Base-by-base conservation (phyloP, 2,329 filamentous ascomycete genomes). In the Trichoderma arundinaceum region DNA sequence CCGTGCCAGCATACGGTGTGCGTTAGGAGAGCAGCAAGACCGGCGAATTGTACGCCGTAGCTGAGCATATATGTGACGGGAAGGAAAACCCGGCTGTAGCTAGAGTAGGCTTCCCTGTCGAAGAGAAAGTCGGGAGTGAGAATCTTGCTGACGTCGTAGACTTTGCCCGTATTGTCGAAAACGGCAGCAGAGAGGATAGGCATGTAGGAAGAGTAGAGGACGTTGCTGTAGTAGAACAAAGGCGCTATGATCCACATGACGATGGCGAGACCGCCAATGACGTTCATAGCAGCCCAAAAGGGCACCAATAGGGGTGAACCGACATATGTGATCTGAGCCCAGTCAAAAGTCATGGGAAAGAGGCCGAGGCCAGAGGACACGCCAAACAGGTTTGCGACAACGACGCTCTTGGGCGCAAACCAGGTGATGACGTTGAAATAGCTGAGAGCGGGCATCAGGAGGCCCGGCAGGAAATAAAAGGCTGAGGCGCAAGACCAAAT, bases 351-450 rank as follows among this genome's bases (percentile, higher is more conserved):
- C 72, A 96, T 75, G 0, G 92, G 92, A 68, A 96, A 92, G 39
- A 96, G 79, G 0, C 92, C 92, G 13, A 96, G 83, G 2, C 92
- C 92, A 1, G 92, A 94, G n/a, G 88, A 86, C 15, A 94, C 90
- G 15, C 92, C 92, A 73, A 96, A 96, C 69, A 96, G 80, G 75
- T 96, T 96, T 35, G 92, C 90, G 51, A 96, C 81, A 3, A 96
- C 88, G n/a, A 95, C 90, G 71, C 90, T 96, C 69, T 92, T 88
- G 0, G 92, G 92, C 2, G 91, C 91, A 75, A 94, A 91, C 92
- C 92, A 96, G 13, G 92, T 96, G 66, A 96, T 82, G 68, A 94
- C 90, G 75, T 89, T 96, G 82, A 96, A 96, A 77, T 94, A 95
- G 77, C 91, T 94, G 71, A 96, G 82, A 0, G 91, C 92, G 7